These are phyloP conservation scores for Colletotrichum truncatum DNA, from an alignment of 2,329 filamentous ascomycete species.

Conservation along the genomic window DNA sequence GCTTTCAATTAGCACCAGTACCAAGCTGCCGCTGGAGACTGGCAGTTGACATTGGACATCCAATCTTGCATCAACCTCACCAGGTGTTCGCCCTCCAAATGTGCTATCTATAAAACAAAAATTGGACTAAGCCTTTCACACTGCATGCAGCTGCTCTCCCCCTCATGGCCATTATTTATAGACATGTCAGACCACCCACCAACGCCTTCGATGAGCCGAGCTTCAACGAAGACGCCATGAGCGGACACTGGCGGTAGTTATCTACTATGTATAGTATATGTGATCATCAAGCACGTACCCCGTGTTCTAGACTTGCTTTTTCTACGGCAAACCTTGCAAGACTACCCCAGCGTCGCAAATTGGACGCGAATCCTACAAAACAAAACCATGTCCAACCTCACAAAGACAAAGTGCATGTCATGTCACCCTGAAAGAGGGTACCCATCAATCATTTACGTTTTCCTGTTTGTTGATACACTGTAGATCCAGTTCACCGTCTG, in stretches of 20 bases:
- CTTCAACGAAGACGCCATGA: neutral
- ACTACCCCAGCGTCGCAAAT: neutral
- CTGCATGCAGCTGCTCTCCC: neutral
- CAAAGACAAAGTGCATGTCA: neutral
- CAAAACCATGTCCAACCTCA: neutral
- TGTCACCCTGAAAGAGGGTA: neutral
- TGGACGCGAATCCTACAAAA: neutral
- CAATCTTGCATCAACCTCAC: neutral
- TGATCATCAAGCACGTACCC: neutral
- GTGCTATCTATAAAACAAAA: constrained; percentile 7
- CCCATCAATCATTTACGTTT: neutral
- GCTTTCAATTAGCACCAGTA: neutral
- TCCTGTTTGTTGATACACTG: neutral
- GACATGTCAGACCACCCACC: neutral
- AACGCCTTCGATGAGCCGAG: neutral
- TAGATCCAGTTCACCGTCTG: neutral
- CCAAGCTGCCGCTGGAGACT: neutral
- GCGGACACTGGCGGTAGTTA: neutral
- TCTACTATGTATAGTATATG: too few species aligned
- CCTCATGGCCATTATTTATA: neutral
- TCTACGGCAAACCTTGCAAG: neutral
- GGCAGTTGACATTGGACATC: neutral
- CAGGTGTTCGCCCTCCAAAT: neutral
- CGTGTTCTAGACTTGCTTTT: neutral
- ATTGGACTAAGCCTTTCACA: neutral